A percentile compares a stretch with the other conserved stretches of the same genome.
These are phyloP conservation scores for Rhodosporidiobolus odoratus DNA, from an alignment of 768 basidiomycete genomes.

Conservation along the genomic window DNA sequence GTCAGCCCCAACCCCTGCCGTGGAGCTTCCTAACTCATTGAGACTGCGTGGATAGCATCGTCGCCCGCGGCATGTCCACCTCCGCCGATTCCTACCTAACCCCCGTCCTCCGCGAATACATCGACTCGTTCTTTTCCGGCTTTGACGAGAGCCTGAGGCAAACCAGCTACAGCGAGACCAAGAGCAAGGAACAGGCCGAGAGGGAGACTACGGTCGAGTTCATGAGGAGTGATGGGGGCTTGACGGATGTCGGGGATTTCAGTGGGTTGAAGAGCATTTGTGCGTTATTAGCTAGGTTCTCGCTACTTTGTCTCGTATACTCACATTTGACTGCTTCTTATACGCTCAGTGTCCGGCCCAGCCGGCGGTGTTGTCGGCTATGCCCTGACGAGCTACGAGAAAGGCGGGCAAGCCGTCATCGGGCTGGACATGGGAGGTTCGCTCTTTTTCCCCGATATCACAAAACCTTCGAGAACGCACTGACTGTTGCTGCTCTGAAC, in stretches of 20 bases:
- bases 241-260: conserved; percentile 74
- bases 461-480: too few relatives aligned
- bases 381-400: conserved; percentile 81
- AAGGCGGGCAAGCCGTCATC: conserved; percentile 44
- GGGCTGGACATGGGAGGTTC: conserved; percentile 13
- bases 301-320: neutral
- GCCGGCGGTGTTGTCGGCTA: conserved; percentile 96
- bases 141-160: conserved; percentile 56
- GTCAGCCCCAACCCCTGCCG: too few relatives aligned
- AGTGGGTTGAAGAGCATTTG: conserved; percentile 84
- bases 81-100: conserved; percentile 96
- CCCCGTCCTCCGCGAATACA: conserved; percentile 73
- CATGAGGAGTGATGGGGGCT: conserved; percentile 88
- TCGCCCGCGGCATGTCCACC: conserved; percentile 69
- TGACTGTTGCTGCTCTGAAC: neutral
- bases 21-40: too few relatives aligned
- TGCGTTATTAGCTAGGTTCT: neutral
- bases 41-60: neutral
- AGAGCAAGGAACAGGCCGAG: conserved; percentile 44
- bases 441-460: too few relatives aligned
- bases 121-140: conserved; percentile 84
- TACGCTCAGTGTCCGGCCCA: conserved; percentile 50
- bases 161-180: conserved; percentile 44
- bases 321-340: neutral
- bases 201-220: conserved; percentile 67